Conservation (phyloP, 1,284 basidiomycete species). For the Sphagnurus paluster region DNA sequence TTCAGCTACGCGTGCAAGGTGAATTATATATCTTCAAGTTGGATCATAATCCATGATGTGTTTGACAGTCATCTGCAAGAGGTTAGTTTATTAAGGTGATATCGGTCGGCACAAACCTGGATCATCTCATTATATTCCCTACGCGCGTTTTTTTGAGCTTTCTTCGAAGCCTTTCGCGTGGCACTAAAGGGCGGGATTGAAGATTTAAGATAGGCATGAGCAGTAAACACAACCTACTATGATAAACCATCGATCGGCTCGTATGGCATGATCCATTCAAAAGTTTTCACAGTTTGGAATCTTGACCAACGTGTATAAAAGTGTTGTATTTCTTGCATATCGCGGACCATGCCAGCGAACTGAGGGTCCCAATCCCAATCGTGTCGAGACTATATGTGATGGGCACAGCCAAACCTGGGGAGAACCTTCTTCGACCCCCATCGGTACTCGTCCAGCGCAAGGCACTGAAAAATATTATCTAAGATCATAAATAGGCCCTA, state of each 20-base stretch:
- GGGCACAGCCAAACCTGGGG: slow-evolving; percentile 16
- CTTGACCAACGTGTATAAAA: slow-evolving; percentile 20
- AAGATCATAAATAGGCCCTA: slow-evolving; percentile 2
- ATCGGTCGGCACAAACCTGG: too few relatives aligned
- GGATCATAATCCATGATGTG: too few relatives aligned
- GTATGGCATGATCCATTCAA: slow-evolving; percentile 16
- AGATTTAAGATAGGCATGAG: neutral
- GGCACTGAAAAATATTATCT: slow-evolving; percentile 17
- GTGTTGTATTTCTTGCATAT: slow-evolving; percentile 2
- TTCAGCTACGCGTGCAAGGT: too few relatives aligned
- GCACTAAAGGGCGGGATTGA: neutral
- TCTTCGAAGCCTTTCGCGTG: neutral
- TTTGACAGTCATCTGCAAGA: too few relatives aligned
- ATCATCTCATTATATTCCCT: neutral
- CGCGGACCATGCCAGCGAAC: neutral
- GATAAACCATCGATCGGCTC: neutral
- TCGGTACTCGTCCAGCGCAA: slow-evolving; percentile 19
- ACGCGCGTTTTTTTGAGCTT: neutral
- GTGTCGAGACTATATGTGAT: slow-evolving; percentile 12
- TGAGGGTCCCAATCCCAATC: slow-evolving; percentile 12
- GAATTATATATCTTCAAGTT: too few relatives aligned
- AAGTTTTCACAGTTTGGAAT: slow-evolving; percentile 19
- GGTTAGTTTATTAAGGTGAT: too few relatives aligned
- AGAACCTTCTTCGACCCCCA: slow-evolving; percentile 8
- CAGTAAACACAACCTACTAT: neutral